Conservation (phyloP, 75 land plant species). For the Pinus tabuliformis region DNA sequence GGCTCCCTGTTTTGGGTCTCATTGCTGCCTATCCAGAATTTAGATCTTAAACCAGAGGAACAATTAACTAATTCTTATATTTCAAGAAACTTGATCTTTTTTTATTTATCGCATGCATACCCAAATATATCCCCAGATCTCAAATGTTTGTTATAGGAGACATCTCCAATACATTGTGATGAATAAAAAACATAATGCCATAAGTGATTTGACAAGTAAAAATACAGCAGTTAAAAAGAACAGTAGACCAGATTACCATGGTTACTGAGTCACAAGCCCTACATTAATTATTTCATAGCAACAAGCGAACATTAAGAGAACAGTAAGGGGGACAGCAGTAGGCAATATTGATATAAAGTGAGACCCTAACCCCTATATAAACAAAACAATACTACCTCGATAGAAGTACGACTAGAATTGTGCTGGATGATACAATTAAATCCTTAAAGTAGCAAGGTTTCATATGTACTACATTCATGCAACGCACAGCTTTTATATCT, state of each 20-base stretch:
- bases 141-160: no score
- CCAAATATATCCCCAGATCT: no score
- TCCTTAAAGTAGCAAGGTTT: neutral
- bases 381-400: neutral
- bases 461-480: neutral
- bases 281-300: neutral
- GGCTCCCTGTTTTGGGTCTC: no score
- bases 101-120: no score
- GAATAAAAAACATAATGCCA: no score
- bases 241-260: neutral
- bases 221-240: neutral
- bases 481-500: neutral
- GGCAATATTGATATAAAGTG: neutral
- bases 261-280: neutral
- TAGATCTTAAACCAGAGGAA: no score
- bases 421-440: neutral
- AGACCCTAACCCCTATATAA: neutral
- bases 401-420: neutral
- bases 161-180: no score
- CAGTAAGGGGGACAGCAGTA: neutral
- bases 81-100: no score
- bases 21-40: no score
- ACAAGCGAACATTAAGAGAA: neutral
- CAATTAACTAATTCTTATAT: no score
- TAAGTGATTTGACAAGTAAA: neutral